Base-by-base conservation (phyloP, 179 eudicot genomes). In the Carnegiea gigantea region DNA sequence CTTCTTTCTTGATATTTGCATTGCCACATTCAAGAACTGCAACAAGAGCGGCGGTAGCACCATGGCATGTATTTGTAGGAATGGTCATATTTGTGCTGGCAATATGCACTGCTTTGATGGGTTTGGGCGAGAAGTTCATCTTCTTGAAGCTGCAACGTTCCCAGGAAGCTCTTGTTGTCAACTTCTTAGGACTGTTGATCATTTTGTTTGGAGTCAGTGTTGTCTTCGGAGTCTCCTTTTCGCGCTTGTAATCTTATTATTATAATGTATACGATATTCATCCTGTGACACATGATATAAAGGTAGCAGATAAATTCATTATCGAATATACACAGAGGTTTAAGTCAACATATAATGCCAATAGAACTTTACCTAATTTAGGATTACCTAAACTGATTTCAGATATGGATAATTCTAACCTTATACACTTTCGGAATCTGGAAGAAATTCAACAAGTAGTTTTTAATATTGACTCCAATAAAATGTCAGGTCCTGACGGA, bases 51-150 rank as follows among this genome's bases (percentile, higher is more conserved):
- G 81, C 83, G 64, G 24, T 85, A 4, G 85, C 86, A 5, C 95
- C 95, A 75, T 92, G 91, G 92, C 95, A 92, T 76, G 83, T 78
- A 6, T 85, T 86, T 40, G 79, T 83, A 26, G 93, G 93, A 74
- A 79, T 82, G 4, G 77, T 82, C 77, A 88, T 92, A 51, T 92
- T 87, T 76, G 70, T 84, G 74, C 79, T 88, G 86, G 88, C 84
- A 20, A 86, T 88, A 74, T 40, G 86, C 75, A 79, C 83, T 20
- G 88, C 90, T 0, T 77, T 80, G 74, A 88, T 89, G 14, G 93
- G 93, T 59, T 78, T 92, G 81, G 53, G 81, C 2, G 88, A 90
- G 82, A 87, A 83, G 30, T 90, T 90, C 82, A 78, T 73, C 9
- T 80, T 85, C 73, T 59, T 78, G 62, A 73, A 79, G 33, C 82